phyloP scores from a whole-genome alignment of 2,329 filamentous ascomycete genomes.

The Nothomitra cinnamomea region DNA sequence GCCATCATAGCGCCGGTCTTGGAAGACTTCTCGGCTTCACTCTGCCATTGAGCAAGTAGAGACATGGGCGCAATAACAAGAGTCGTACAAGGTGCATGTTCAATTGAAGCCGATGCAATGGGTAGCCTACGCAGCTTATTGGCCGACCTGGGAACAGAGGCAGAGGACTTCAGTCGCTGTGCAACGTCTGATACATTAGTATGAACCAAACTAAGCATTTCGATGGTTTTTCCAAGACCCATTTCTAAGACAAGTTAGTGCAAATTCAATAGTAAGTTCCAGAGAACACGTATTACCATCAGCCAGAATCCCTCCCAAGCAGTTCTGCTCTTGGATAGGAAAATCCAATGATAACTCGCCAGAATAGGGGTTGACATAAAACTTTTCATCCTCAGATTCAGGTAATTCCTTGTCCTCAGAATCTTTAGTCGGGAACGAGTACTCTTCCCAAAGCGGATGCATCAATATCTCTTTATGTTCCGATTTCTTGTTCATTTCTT shows the following conservation, averaged over 20 bases:
- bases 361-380: slow-evolving; percentile 95
- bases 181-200: slow-evolving; percentile 49
- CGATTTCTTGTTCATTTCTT: slow-evolving; percentile 65
- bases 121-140: slow-evolving; percentile 46
- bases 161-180: slow-evolving; percentile 10
- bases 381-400: slow-evolving; percentile 33
- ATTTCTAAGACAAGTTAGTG: slow-evolving; percentile 41
- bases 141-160: slow-evolving; percentile 25
- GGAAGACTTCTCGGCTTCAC: slow-evolving; percentile 82
- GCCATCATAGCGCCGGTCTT: slow-evolving; percentile 65
- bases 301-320: slow-evolving; percentile 78
- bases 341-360: slow-evolving; percentile 86
- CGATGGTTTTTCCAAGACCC: slow-evolving; percentile 95
- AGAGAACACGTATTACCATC: slow-evolving; percentile 32
- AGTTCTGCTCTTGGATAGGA: slow-evolving; percentile 85
- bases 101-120: slow-evolving; percentile 36
- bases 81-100: slow-evolving; percentile 71
- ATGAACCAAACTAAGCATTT: slow-evolving; percentile 91
- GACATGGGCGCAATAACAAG: slow-evolving; percentile 96
- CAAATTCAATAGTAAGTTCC: neutral
- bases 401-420: slow-evolving; percentile 65
- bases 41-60: slow-evolving; percentile 90
- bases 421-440: slow-evolving; percentile 75
- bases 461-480: slow-evolving; percentile 59
- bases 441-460: slow-evolving; percentile 97